Conservation (phyloP, 2,329 filamentous ascomycete genomes). For the Epichloe gansuensis region DNA sequence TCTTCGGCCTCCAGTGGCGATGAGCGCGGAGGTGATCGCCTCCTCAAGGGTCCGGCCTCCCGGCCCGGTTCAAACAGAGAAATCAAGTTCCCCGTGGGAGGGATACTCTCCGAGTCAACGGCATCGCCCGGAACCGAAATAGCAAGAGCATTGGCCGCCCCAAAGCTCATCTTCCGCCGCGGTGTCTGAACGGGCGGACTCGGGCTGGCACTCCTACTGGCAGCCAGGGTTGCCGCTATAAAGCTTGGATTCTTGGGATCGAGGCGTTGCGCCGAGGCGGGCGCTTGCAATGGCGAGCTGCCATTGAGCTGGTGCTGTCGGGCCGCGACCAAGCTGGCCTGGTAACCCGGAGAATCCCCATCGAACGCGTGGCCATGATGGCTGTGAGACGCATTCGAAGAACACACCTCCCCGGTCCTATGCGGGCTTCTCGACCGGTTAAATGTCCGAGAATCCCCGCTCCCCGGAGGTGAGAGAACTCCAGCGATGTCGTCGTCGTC, state of each 20-base stretch:
- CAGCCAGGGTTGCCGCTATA: constrained; percentile 45
- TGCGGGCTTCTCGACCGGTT: constrained; percentile 10
- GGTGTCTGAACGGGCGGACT: constrained; percentile 14
- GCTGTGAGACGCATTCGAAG: neutral
- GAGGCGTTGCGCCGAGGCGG: constrained; percentile 6
- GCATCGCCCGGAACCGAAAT: constrained; percentile 12
- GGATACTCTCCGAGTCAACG: constrained; percentile 43
- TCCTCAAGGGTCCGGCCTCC: constrained; percentile 23
- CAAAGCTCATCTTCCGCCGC: constrained; percentile 19
- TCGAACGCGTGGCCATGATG: constrained; percentile 7
- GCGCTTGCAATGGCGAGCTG: neutral
- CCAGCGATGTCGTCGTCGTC: constrained; percentile 1
- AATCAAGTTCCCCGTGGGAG: constrained; percentile 52
- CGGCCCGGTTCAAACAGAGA: constrained; percentile 52
- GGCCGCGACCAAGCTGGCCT: constrained; percentile 10
- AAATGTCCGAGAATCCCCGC: constrained; percentile 26
- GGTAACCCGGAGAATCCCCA: neutral
- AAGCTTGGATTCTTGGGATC: constrained; percentile 43
- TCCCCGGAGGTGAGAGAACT: neutral
- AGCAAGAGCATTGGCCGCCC: constrained; percentile 16
- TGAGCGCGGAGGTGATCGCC: constrained; percentile 10
- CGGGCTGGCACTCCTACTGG: constrained; percentile 36
- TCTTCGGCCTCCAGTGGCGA: neutral
- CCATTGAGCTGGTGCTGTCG: constrained; percentile 15
- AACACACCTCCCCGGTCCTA: neutral